Percentiles rank a stretch among this genome's conserved stretches.
Evolutionary conservation across 1,284 basidiomycete species (phyloP).

Genomic region (Sporisorium scitamineum): DNA sequence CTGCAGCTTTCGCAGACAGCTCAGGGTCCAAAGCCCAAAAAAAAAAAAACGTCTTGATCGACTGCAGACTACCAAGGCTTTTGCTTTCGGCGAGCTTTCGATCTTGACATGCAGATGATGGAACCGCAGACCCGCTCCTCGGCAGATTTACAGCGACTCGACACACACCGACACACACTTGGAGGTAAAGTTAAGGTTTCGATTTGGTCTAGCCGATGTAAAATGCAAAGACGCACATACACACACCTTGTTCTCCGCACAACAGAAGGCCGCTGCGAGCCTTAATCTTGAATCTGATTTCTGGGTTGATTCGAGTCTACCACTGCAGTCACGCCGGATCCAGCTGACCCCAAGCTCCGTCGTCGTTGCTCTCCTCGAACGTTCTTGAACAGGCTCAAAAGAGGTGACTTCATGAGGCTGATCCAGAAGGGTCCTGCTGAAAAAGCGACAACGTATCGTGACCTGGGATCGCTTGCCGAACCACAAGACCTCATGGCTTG

Average conservation of each 20-base stretch:
- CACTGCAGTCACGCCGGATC: background rate
- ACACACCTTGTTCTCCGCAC: background rate
- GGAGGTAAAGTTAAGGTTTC: slow-evolving; percentile 12
- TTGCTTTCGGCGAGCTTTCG: slow-evolving; percentile 24
- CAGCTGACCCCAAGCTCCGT: no score
- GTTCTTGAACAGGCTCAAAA: no score
- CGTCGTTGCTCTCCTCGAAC: no score
- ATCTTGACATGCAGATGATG: slow-evolving; percentile 40
- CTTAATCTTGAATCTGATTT: background rate
- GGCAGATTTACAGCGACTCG: background rate
- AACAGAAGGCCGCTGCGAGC: no score
- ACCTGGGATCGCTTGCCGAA: background rate
- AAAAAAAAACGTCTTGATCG: no score
- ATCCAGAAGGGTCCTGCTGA: no score
- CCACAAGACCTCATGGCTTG: background rate
- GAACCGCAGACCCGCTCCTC: slow-evolving; percentile 32
- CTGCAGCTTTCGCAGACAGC: slow-evolving; percentile 7
- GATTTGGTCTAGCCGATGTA: background rate
- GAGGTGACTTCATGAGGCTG: no score
- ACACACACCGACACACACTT: background rate
- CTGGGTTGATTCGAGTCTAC: background rate
- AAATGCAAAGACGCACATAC: background rate
- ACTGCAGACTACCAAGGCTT: background rate
- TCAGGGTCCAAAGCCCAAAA: slow-evolving; percentile 15
- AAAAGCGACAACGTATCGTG: no score